A percentile compares a stretch with the other conserved stretches of the same genome.
Conservation (phyloP, 371 early-diverging fungal species). For the Blastocladiella emersonii region DNA sequence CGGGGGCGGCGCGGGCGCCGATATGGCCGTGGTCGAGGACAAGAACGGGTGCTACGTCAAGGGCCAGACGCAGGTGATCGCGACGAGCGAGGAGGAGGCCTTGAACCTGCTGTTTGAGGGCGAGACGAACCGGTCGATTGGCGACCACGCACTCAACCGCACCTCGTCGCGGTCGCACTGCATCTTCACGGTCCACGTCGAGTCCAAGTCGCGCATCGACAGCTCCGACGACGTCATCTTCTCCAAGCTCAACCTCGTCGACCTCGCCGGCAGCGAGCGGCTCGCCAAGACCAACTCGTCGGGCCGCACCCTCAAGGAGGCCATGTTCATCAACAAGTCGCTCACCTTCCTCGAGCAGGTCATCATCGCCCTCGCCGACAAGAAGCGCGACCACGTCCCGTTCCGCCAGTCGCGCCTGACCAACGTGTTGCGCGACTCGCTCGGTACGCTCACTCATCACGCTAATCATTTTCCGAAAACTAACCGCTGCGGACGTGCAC, state of each 20-base stretch:
- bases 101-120: slow-evolving; percentile 39
- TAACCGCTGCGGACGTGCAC: too few species aligned
- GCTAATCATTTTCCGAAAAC: too few species aligned
- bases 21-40: slow-evolving; percentile 31
- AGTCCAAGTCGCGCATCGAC: slow-evolving; percentile 32
- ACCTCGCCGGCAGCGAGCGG: slow-evolving; percentile 55
- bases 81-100: slow-evolving; percentile 37
- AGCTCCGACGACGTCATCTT: slow-evolving; percentile 30
- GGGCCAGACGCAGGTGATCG: slow-evolving; percentile 27
- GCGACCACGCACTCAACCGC: slow-evolving; percentile 39
- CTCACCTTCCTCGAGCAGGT: slow-evolving; percentile 52
- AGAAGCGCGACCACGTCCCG: slow-evolving; percentile 42
- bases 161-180: slow-evolving; percentile 41
- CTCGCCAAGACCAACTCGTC: slow-evolving; percentile 37
- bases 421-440: slow-evolving; percentile 45
- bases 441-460: slow-evolving; percentile 14
- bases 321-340: slow-evolving; percentile 52
- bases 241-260: slow-evolving; percentile 49
- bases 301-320: slow-evolving; percentile 39
- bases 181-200: slow-evolving; percentile 42
- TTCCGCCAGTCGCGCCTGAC: slow-evolving; percentile 54
- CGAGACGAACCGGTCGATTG: slow-evolving; percentile 34
- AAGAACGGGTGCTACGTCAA: slow-evolving; percentile 34
- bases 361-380: slow-evolving; percentile 43
- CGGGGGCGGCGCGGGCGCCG: slow-evolving; percentile 3